Percentiles rank a stretch among this genome's conserved stretches.
These are phyloP conservation scores for Bipolaris bicolor DNA, from an alignment of 2,329 filamentous ascomycete genomes.

Conservation along the genomic window DNA sequence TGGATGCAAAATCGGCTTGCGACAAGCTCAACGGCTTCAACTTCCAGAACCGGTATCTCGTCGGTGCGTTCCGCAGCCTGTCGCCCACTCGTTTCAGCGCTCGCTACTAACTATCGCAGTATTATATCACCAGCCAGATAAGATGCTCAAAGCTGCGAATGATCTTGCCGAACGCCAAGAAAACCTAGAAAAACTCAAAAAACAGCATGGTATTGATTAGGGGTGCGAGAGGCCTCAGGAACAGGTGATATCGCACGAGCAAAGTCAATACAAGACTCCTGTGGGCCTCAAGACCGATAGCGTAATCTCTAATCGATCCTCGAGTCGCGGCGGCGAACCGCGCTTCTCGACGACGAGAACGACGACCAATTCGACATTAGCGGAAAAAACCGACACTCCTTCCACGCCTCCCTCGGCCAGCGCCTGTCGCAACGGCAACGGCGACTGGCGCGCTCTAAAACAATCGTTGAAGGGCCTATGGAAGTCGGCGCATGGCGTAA, in stretches of 20 bases:
- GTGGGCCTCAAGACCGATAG: slow-evolving; percentile 46
- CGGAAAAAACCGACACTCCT: slow-evolving; percentile 30
- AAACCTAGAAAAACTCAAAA: slow-evolving; percentile 97
- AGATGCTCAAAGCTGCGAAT: slow-evolving; percentile 86
- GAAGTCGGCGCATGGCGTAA: slow-evolving; percentile 44
- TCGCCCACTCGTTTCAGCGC: not conserved
- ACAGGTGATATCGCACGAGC: slow-evolving; percentile 41
- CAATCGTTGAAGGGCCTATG: slow-evolving; percentile 40
- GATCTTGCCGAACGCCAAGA: slow-evolving; percentile 93
- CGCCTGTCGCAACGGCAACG: slow-evolving; percentile 37
- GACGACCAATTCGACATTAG: slow-evolving; percentile 32
- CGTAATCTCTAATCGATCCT: slow-evolving; percentile 36
- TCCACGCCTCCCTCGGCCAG: slow-evolving; percentile 23
- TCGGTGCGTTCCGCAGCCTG: slow-evolving; percentile 67
- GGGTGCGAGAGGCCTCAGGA: slow-evolving; percentile 58
- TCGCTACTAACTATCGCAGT: slow-evolving; percentile 53
- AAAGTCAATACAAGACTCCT: slow-evolving; percentile 41
- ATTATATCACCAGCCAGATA: slow-evolving; percentile 78
- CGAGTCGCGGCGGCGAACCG: slow-evolving; percentile 29
- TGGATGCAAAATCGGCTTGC: slow-evolving; percentile 98
- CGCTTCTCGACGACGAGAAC: slow-evolving; percentile 21
- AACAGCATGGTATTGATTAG: slow-evolving; percentile 97
- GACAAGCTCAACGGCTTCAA: slow-evolving; percentile 99
- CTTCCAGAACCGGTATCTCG: slow-evolving; percentile 98
- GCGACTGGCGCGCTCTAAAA: slow-evolving; percentile 43